A percentile compares a stretch with the other conserved stretches of the same genome.
These are phyloP conservation scores for Citrus medica DNA, from an alignment of 345 rosid genomes.

Conservation along the genomic window DNA sequence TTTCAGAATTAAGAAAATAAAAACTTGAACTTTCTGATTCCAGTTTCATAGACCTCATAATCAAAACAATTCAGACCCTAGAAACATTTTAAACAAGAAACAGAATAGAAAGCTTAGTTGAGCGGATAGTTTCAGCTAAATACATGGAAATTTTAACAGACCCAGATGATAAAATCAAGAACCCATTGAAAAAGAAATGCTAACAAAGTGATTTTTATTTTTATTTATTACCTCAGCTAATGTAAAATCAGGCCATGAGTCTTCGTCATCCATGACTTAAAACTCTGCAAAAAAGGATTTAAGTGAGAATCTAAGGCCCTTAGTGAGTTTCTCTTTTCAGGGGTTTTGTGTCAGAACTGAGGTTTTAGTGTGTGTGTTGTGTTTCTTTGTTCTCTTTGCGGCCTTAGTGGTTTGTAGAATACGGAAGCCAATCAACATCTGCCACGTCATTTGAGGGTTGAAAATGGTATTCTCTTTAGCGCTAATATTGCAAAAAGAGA, in stretches of 20 bases:
- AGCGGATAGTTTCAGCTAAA: background rate
- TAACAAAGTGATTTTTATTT: background rate
- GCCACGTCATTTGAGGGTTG: too few relatives aligned
- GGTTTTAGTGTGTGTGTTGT: background rate
- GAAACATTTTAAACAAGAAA: background rate
- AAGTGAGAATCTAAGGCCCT: background rate
- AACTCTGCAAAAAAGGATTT: background rate
- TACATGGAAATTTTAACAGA: background rate
- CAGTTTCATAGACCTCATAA: background rate
- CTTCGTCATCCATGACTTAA: background rate
- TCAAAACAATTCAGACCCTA: background rate
- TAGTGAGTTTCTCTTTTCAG: background rate
- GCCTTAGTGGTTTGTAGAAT: too few relatives aligned
- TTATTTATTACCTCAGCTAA: constrained; percentile 10
- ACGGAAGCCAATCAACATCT: too few relatives aligned
- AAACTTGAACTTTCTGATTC: background rate
- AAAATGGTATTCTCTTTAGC: background rate
- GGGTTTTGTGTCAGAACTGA: background rate
- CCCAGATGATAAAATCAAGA: constrained; percentile 4
- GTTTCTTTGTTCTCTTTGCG: too few relatives aligned
- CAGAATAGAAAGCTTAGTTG: background rate
- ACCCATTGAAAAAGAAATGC: background rate
- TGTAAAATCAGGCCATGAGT: constrained; percentile 12
- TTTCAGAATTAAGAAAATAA: background rate
- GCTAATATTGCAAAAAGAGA: background rate